Evolutionary conservation across 2,329 filamentous ascomycete genomes (phyloP).

Genomic region (Aspergillus fumigatiaffinis): DNA sequence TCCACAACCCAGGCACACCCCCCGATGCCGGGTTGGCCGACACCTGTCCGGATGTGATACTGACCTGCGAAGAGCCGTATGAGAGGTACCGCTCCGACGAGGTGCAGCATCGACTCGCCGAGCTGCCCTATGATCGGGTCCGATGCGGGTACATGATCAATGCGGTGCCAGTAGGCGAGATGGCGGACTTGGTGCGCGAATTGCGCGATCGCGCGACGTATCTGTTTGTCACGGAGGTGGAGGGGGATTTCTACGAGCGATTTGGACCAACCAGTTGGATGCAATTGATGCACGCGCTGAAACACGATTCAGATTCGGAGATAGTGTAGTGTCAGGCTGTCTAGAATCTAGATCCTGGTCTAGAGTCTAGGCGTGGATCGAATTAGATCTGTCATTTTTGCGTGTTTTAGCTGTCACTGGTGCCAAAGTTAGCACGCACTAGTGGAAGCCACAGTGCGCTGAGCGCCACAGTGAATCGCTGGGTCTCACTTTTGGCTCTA

Average conservation of each 20-base stretch:
- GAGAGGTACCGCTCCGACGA: conserved; percentile 8
- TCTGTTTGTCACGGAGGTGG: conserved; percentile 13
- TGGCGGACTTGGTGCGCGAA: conserved; percentile 12
- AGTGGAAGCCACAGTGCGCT: no score
- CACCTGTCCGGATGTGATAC: conserved; percentile 8
- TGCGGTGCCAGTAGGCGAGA: conserved; percentile 10
- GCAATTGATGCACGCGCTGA: conserved; percentile 6
- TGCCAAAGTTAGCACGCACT: no score
- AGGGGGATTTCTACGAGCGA: conserved; percentile 15
- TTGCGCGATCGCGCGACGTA: conserved; percentile 9
- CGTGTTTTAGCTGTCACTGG: no score
- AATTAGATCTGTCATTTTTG: not conserved
- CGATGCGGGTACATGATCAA: conserved; percentile 13
- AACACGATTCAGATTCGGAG: not conserved
- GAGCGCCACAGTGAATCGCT: no score
- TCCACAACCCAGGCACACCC: conserved; percentile 16
- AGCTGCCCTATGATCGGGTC: conserved; percentile 5
- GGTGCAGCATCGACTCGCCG: conserved; percentile 9
- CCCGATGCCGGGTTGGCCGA: conserved; percentile 6
- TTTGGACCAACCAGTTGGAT: conserved; percentile 13
- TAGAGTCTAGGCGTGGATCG: no score
- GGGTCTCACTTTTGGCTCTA: no score
- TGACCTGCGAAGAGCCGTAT: conserved; percentile 15
- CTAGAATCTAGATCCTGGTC: no score
- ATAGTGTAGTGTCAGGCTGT: no score